Conservation (phyloP, 140 eudicot species). For the Cichorium intybus region DNA sequence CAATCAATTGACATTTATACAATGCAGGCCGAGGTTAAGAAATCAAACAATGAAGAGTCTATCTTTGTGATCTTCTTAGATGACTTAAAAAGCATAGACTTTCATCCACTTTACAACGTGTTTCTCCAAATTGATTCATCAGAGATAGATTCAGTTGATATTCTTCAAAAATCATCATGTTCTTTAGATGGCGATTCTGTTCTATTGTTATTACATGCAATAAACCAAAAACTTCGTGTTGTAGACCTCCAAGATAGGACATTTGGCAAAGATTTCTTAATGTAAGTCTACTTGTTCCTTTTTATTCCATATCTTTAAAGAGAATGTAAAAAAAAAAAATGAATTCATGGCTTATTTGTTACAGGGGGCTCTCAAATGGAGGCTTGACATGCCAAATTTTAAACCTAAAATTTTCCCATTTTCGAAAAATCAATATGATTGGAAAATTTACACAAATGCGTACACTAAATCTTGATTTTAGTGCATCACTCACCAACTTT, state of each 20-base stretch:
- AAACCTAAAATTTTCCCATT: slow-evolving; percentile 71
- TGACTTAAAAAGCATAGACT: slow-evolving; percentile 60
- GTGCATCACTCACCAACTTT: slow-evolving; percentile 71
- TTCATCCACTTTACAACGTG: slow-evolving; percentile 54
- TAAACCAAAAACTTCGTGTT: slow-evolving; percentile 64
- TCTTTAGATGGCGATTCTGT: slow-evolving; percentile 57
- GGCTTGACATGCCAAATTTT: slow-evolving; percentile 73
- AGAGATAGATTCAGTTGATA: slow-evolving; percentile 79
- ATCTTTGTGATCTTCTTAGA: slow-evolving; percentile 56
- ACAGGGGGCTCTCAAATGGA: slow-evolving; percentile 70
- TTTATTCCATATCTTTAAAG: not conserved
- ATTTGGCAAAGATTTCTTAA: slow-evolving; percentile 72
- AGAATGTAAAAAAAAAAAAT: not conserved
- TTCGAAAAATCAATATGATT: slow-evolving; percentile 74
- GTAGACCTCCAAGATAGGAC: slow-evolving; percentile 72
- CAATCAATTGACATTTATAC: not conserved
- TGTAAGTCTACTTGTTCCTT: no score
- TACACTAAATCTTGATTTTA: slow-evolving; percentile 82
- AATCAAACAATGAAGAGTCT: slow-evolving; percentile 49
- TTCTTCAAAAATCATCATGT: slow-evolving; percentile 62
- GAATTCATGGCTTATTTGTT: not conserved
- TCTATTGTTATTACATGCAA: slow-evolving; percentile 56
- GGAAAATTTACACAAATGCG: slow-evolving; percentile 69
- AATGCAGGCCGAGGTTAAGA: slow-evolving; percentile 64
- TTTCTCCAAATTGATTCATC: slow-evolving; percentile 57